Base-by-base conservation (phyloP, 257 asterid genomes). In the Solanum rostratum region DNA sequence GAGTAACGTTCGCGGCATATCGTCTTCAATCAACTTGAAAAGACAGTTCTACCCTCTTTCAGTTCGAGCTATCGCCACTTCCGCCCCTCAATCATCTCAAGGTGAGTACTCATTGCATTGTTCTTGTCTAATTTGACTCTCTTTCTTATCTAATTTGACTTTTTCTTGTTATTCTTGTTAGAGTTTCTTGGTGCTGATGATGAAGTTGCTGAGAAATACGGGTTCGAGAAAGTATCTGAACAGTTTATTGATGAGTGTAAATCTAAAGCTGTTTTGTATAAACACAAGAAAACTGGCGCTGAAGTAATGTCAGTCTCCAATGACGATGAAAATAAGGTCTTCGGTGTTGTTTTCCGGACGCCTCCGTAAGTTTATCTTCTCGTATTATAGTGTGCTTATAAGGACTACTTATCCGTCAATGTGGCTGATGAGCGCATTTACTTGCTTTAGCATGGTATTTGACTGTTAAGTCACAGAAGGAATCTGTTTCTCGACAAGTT, bases 221-320 rank as follows among this genome's bases (percentile, higher is more conserved):
- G 99, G 79, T 97, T 97, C 83, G 97, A 95, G 92, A 93, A 91
- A 82, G 95, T 95, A 41, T 89, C 94, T 66, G 98, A 93, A 90
- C 94, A 97, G 89, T 95, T 94, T 46, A 92, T 97, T 54, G 98
- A 94, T 62, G 99, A 97, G 92, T 97, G 98, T 84, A 97, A 97
- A 65, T 97, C 99, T 24, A 90, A 89, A 89, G 99, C 97, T 80
- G 93, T 94, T 83, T 84, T 95, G 90, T 95, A 95, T 84, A 97
- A 97, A 91, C 99, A 97, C 86, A 95, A 93, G 88, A 95, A 97
- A 92, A 97, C 98, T 6, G 99, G 98, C 11, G 96, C 99, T 3
- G 97, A 97, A 90, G 88, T 97, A 80, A 97, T 97, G 98, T 95
- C 99, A 0, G 94, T 97, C 39, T 92, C 94, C 20, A 97, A 95